Percentiles rank a stretch among this genome's conserved stretches.
Conservation (phyloP, 116 monocot species). For the Cymodocea nodosa region DNA sequence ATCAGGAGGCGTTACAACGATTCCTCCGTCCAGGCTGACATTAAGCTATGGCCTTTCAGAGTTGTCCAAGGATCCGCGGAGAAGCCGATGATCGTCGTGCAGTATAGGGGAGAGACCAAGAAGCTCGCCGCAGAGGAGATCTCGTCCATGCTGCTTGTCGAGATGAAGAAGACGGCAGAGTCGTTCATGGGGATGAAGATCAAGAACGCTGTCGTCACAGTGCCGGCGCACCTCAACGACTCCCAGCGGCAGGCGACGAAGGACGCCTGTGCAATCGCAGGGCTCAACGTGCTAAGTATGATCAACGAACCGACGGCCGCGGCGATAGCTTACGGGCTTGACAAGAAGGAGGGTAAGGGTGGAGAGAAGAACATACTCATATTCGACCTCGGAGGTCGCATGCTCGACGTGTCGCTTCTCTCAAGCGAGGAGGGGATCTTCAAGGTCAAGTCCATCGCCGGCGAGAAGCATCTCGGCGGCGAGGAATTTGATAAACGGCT, state of each 20-base stretch:
- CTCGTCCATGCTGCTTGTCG: no score
- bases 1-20: slow-evolving; percentile 24
- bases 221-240: background rate
- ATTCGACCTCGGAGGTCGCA: slow-evolving; percentile 6
- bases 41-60: slow-evolving; percentile 59
- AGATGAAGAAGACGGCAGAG: no score
- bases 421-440: background rate
- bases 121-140: slow-evolving; percentile 30
- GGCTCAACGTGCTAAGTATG: background rate
- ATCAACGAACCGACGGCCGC: background rate
- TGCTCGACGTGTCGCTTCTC: background rate
- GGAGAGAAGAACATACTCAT: background rate
- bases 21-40: slow-evolving; percentile 33
- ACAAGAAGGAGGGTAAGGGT: no score
- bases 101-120: slow-evolving; percentile 46
- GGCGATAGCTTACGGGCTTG: background rate
- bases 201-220: background rate
- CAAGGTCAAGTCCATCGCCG: slow-evolving; percentile 43
- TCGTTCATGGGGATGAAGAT: background rate
- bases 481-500: slow-evolving; percentile 58
- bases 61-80: slow-evolving; percentile 34
- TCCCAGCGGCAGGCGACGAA: background rate
- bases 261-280: background rate
- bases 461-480: slow-evolving; percentile 47
- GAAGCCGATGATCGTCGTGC: slow-evolving; percentile 50